phyloP scores from a whole-genome alignment of 169 alveolate species.

The Eimeria necatrix region DNA sequence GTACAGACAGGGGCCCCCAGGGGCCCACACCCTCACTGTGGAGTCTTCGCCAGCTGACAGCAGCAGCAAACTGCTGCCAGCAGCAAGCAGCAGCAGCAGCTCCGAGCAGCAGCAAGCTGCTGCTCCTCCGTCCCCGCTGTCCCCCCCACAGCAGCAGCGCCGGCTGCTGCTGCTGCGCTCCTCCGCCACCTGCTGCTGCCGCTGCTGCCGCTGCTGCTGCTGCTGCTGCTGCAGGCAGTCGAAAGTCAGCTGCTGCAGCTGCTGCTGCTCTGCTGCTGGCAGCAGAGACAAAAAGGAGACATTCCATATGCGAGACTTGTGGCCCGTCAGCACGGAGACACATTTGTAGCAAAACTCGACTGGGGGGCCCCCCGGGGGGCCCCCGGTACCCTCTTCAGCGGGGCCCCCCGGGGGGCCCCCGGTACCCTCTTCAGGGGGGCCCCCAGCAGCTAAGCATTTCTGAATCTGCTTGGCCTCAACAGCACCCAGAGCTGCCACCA shows the following conservation, averaged over 20 bases:
- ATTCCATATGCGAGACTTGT: constrained; percentile 72
- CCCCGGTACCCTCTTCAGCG: neutral
- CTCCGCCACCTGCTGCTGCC: neutral
- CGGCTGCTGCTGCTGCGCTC: constrained; percentile 14
- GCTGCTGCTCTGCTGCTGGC: constrained; percentile 39
- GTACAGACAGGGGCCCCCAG: constrained; percentile 59
- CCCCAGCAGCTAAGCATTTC: neutral
- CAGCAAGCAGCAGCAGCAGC: constrained; percentile 12
- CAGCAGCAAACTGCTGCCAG: constrained; percentile 18
- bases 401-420: neutral
- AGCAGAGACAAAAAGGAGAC: constrained; percentile 31
- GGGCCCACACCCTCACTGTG: constrained; percentile 71
- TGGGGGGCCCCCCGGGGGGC: neutral
- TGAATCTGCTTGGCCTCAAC: too few relatives aligned
- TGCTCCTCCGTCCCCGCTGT: neutral
- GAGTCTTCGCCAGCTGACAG: constrained; percentile 77
- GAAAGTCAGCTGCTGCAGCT: neutral
- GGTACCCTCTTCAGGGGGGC: neutral
- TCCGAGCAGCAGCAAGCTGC: constrained; percentile 14
- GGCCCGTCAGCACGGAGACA: constrained; percentile 43
- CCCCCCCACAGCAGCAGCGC: neutral
- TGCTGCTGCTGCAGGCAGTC: neutral
- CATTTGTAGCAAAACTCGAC: neutral
- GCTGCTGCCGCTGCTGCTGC: neutral
- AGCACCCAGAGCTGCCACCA: neutral